Percentiles rank a stretch among this genome's conserved stretches.
These are phyloP conservation scores for Microbotryum intermedium DNA, from an alignment of 1,284 basidiomycete genomes.

Conservation along the genomic window DNA sequence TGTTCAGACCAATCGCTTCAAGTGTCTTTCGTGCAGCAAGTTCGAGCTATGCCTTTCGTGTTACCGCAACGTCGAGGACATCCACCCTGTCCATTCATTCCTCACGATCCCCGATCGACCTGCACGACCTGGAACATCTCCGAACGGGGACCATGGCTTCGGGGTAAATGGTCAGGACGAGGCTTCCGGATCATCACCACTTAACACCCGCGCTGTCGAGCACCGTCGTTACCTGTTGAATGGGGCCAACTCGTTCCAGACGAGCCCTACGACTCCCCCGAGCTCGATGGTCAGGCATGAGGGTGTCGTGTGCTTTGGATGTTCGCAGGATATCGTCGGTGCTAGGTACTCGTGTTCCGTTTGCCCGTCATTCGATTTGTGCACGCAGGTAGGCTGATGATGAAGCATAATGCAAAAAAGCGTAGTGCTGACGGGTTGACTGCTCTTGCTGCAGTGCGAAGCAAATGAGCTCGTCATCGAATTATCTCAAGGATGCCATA, in stretches of 20 bases:
- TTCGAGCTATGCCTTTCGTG: conserved; percentile 5
- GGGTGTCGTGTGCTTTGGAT: conserved; percentile 1
- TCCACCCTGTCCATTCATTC: conserved; percentile 8
- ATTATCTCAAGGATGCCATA: background rate
- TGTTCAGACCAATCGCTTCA: conserved; percentile 2
- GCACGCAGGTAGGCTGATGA: conserved; percentile 1
- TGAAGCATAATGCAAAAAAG: background rate
- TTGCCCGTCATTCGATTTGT: conserved; percentile 3
- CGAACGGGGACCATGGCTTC: no score
- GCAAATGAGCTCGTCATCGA: background rate
- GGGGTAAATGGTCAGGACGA: no score
- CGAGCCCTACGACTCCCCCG: no score
- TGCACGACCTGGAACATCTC: background rate
- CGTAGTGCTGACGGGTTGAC: background rate
- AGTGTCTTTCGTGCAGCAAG: conserved; percentile 4
- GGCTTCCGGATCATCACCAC: no score
- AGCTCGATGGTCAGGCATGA: background rate
- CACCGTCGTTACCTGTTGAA: no score
- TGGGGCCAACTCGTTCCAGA: no score
- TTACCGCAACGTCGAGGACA: conserved; percentile 7
- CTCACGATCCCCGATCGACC: conserved; percentile 7
- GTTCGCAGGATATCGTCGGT: background rate
- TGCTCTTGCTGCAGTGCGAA: conserved; percentile 1
- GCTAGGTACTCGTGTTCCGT: conserved; percentile 1
- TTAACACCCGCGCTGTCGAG: no score